These are phyloP conservation scores for Larix sibirica DNA, from an alignment of 83 land plant genomes.

Conservation along the genomic window DNA sequence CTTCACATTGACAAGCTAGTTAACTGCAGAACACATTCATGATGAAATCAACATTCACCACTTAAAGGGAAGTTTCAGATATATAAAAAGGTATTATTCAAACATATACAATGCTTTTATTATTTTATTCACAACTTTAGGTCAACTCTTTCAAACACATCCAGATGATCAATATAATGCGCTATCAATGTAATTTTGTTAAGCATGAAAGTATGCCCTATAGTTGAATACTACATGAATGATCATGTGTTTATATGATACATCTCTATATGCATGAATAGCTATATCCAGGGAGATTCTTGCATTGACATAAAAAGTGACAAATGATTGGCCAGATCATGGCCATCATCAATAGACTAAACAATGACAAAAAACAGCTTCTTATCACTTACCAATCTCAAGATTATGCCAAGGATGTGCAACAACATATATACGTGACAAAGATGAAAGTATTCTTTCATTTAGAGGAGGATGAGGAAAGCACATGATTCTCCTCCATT, in stretches of 20 bases:
- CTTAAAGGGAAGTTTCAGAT: neutral
- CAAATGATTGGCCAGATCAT: no score
- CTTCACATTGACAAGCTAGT: neutral
- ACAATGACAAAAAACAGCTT: neutral
- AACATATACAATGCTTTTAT: neutral
- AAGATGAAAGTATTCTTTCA: conserved; percentile 62
- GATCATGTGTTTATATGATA: neutral
- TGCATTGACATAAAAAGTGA: no score
- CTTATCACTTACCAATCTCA: conserved; percentile 47
- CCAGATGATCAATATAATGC: neutral
- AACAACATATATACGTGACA: conserved; percentile 43
- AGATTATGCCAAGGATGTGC: conserved; percentile 81
- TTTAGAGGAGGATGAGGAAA: conserved; percentile 27
- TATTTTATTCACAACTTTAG: neutral
- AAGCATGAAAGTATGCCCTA: neutral
- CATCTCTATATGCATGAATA: neutral
- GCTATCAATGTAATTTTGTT: neutral
- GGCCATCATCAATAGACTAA: neutral
- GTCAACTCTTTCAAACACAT: neutral
- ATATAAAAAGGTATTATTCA: neutral
- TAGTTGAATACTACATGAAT: neutral
- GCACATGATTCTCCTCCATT: neutral
- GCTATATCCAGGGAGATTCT: no score
- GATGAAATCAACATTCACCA: no score
- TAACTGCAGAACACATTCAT: no score